phyloP scores from a whole-genome alignment of 139 green algal genomes.

The Chlorella sp. region DNA sequence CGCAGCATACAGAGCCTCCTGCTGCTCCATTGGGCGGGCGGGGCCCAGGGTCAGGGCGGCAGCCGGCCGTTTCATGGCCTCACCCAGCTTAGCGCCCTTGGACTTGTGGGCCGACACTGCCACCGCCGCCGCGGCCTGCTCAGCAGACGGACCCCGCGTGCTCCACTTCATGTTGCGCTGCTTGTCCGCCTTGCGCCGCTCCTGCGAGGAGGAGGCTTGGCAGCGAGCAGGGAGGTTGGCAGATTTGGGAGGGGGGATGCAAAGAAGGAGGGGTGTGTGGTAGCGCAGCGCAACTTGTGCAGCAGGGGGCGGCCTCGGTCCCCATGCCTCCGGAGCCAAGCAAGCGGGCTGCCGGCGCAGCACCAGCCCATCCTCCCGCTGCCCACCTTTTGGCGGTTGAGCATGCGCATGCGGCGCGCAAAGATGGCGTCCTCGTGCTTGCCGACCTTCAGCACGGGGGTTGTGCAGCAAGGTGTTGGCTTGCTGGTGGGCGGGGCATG shows the following conservation, averaged over 20 bases:
- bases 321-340: no score
- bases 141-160: slow-evolving; percentile 13
- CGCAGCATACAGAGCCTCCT: background rate
- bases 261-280: background rate
- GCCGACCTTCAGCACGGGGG: slow-evolving; percentile 21
- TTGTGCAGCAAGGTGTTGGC: no score
- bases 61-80: slow-evolving; percentile 28
- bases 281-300: background rate
- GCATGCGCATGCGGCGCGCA: slow-evolving; percentile 83
- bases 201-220: background rate
- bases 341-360: no score
- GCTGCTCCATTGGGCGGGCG: slow-evolving; percentile 24
- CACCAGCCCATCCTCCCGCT: no score
- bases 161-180: slow-evolving; percentile 40
- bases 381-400: slow-evolving; percentile 55
- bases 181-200: slow-evolving; percentile 31
- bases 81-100: slow-evolving; percentile 26
- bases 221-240: no score
- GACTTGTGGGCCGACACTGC: slow-evolving; percentile 15
- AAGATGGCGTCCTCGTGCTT: slow-evolving; percentile 95
- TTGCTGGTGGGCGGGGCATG: no score
- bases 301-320: background rate
- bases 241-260: no score
- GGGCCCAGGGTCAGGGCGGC: slow-evolving; percentile 20
- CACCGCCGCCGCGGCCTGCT: slow-evolving; percentile 24